These are phyloP conservation scores for Fraxinus angustifolia DNA, from an alignment of 305 asterid genomes.

Conservation along the genomic window DNA sequence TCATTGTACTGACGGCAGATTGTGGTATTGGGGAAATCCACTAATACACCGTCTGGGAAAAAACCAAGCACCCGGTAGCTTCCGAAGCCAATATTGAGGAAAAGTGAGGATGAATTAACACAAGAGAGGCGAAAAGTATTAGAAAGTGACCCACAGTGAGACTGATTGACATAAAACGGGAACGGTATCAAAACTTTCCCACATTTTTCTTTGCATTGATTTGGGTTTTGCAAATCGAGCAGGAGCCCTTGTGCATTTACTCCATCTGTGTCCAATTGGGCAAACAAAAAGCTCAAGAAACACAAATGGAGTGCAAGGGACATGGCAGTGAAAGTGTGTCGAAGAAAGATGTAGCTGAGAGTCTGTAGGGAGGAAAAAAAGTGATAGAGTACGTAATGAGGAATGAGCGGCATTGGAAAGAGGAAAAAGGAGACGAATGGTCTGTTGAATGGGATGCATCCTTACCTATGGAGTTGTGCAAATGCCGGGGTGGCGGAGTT, in stretches of 20 bases:
- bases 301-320: constrained; percentile 20
- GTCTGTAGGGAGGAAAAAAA: constrained; percentile 3
- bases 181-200: constrained; percentile 45
- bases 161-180: constrained; percentile 41
- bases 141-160: constrained; percentile 18
- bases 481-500: constrained; percentile 39
- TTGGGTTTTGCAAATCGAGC: background rate
- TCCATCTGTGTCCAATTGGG: background rate
- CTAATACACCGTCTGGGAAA: constrained; percentile 49
- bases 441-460: constrained; percentile 56
- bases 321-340: constrained; percentile 19
- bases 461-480: constrained; percentile 36
- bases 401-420: constrained; percentile 34
- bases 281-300: constrained; percentile 17
- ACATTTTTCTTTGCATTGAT: constrained; percentile 32
- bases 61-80: constrained; percentile 46
- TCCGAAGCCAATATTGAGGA: constrained; percentile 37
- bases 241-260: background rate
- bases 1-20: constrained; percentile 53
- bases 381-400: background rate
- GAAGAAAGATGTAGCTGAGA: background rate
- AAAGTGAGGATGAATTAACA: constrained; percentile 42
- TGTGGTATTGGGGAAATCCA: constrained; percentile 54
- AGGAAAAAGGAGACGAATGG: constrained; percentile 54
- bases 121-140: constrained; percentile 48